Evolutionary conservation across 2,329 filamentous ascomycete genomes (phyloP).

Genomic region (Coniella vitis): DNA sequence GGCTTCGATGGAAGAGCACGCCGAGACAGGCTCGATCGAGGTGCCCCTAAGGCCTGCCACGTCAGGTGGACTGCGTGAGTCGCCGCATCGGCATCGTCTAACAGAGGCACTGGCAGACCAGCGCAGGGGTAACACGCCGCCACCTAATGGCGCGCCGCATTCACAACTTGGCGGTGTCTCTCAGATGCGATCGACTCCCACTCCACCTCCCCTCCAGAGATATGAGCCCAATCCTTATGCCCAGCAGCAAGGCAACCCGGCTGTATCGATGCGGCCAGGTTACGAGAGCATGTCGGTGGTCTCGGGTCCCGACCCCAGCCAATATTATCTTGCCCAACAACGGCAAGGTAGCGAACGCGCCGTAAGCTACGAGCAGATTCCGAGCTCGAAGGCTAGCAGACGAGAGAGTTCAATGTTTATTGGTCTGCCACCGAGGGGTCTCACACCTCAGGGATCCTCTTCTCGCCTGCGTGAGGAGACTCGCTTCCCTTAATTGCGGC

Average conservation of each 20-base stretch:
- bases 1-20: slow-evolving; percentile 26
- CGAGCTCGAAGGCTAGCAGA: slow-evolving; percentile 36
- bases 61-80: slow-evolving; percentile 35
- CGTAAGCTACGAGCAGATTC: slow-evolving; percentile 29
- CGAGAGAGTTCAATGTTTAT: slow-evolving; percentile 57
- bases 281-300: slow-evolving; percentile 38
- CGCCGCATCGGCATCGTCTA: slow-evolving; percentile 45
- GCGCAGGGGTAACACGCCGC: slow-evolving; percentile 41
- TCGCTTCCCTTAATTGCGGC: slow-evolving; percentile 31
- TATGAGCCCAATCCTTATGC: slow-evolving; percentile 39
- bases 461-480: slow-evolving; percentile 50
- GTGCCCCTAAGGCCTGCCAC: slow-evolving; percentile 40
- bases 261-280: slow-evolving; percentile 31
- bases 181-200: slow-evolving; percentile 31
- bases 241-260: slow-evolving; percentile 27
- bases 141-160: slow-evolving; percentile 23
- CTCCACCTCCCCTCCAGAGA: slow-evolving; percentile 34
- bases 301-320: slow-evolving; percentile 29
- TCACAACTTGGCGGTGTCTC: slow-evolving; percentile 21
- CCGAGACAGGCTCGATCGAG: slow-evolving; percentile 14
- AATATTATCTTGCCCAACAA: slow-evolving; percentile 20
- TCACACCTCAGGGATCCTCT: slow-evolving; percentile 44
- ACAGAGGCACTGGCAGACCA: slow-evolving; percentile 32
- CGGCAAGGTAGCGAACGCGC: slow-evolving; percentile 22
- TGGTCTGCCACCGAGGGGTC: slow-evolving; percentile 37